Evolutionary conservation across 768 basidiomycete species (phyloP).

Genomic region (Amyloporia xantha): DNA sequence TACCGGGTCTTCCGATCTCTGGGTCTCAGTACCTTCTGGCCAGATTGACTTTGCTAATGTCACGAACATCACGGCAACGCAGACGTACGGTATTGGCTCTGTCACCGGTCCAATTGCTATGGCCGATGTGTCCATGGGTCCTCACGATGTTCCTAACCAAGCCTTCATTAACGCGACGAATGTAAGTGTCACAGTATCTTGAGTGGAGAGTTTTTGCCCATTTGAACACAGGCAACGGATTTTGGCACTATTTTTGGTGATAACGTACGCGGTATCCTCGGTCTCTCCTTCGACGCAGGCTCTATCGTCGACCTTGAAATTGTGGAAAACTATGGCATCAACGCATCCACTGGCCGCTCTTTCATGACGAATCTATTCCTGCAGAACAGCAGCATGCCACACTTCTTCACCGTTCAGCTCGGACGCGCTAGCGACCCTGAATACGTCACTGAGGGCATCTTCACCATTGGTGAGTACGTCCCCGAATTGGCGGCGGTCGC

Average conservation of each 20-base stretch:
- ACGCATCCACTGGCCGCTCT: conserved; percentile 13
- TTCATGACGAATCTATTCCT: conserved; percentile 20
- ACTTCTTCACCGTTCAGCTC: conserved; percentile 22
- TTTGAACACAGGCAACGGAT: conserved; percentile 24
- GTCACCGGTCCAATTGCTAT: conserved; percentile 31
- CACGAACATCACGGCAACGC: conserved; percentile 25
- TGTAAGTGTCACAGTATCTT: conserved; percentile 30
- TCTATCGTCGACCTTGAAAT: conserved; percentile 51
- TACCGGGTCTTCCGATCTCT: conserved; percentile 30
- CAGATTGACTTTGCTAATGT: conserved; percentile 22
- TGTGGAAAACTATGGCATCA: conserved; percentile 6
- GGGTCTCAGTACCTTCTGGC: conserved; percentile 16
- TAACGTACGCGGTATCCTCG: conserved; percentile 62
- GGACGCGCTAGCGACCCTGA: conserved; percentile 17
- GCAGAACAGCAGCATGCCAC: conserved; percentile 16
- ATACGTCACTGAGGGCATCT: conserved; percentile 19
- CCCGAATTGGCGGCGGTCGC: conserved; percentile 13
- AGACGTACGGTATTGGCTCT: conserved; percentile 34
- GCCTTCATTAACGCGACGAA: conserved; percentile 56
- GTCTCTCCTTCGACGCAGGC: conserved; percentile 71
- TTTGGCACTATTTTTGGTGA: conserved; percentile 63
- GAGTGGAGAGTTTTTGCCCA: background rate
- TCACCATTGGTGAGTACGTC: conserved; percentile 23
- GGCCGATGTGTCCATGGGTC: conserved; percentile 30
- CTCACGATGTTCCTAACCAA: conserved; percentile 45